Evolutionary conservation across 1,284 basidiomycete genomes (phyloP).

Genomic region (Sanghuangporus weigelae): DNA sequence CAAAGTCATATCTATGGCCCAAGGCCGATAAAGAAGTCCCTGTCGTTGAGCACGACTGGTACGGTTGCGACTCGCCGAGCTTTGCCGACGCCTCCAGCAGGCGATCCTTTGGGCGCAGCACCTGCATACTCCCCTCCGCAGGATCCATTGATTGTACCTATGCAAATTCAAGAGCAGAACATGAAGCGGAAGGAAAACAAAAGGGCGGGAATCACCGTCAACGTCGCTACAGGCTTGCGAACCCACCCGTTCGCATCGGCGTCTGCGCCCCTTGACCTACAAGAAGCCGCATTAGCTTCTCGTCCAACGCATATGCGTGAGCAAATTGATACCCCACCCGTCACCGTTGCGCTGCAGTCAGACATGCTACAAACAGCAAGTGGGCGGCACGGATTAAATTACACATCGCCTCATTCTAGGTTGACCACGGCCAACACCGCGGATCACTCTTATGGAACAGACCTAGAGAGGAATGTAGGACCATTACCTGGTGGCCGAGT

Average conservation of each 20-base stretch:
- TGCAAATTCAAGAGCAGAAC: not conserved
- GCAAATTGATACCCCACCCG: not conserved
- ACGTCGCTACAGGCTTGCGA: not conserved
- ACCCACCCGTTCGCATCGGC: not conserved
- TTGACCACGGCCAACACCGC: not conserved
- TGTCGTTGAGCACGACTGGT: not conserved
- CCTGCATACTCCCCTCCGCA: not conserved
- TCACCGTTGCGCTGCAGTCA: not conserved
- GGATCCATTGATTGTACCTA: not conserved
- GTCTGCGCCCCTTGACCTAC: not conserved
- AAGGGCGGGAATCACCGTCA: not conserved
- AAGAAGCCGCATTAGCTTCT: not conserved
- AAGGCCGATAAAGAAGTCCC: not conserved
- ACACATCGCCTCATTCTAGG: not conserved
- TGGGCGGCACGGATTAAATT: not conserved
- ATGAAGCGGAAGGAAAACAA: not conserved
- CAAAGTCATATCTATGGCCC: not conserved
- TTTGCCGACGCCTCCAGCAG: not conserved
- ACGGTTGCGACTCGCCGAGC: not conserved
- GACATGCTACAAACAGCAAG: not conserved
- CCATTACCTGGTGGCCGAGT: not conserved
- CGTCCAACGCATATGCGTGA: not conserved
- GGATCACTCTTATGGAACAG: not conserved
- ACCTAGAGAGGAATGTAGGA: not conserved
- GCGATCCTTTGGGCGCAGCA: not conserved